Conservation (phyloP, 768 basidiomycete genomes). For the Agaricus subrufescens region DNA sequence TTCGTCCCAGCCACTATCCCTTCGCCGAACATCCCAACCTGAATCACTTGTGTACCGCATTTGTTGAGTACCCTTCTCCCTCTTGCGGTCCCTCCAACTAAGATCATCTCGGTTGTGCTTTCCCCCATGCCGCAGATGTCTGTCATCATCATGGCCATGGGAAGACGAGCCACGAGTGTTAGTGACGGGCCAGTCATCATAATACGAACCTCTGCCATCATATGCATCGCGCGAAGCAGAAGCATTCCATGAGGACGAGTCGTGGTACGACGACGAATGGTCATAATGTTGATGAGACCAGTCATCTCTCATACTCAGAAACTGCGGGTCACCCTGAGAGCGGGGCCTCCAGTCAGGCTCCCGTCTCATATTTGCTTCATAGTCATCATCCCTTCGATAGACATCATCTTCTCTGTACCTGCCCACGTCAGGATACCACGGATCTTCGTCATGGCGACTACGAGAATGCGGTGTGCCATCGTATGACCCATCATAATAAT, state of each 20-base stretch:
- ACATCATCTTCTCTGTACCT: conserved; percentile 48
- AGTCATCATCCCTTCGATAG: conserved; percentile 42
- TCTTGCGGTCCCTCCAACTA: conserved; percentile 35
- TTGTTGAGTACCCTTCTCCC: conserved; percentile 32
- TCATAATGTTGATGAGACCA: conserved; percentile 41
- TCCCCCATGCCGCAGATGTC: conserved; percentile 28
- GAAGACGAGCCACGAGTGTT: conserved; percentile 21
- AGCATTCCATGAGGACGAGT: conserved; percentile 38
- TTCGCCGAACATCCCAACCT: conserved; percentile 51
- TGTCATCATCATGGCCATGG: conserved; percentile 23
- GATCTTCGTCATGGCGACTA: conserved; percentile 46
- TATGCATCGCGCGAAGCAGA: conserved; percentile 28
- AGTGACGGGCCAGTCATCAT: conserved; percentile 21
- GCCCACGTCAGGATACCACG: conserved; percentile 45
- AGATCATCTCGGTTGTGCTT: conserved; percentile 27
- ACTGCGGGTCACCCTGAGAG: conserved; percentile 29
- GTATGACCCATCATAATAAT: conserved; percentile 41
- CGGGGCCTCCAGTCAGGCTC: conserved; percentile 43
- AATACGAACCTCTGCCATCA: conserved; percentile 35
- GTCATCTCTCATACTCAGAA: conserved; percentile 44
- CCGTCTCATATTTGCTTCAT: conserved; percentile 38
- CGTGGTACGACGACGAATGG: conserved; percentile 40
- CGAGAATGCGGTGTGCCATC: conserved; percentile 54
- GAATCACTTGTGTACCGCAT: conserved; percentile 38
- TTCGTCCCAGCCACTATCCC: conserved; percentile 35